A percentile compares a stretch with the other conserved stretches of the same genome.
Evolutionary conservation across 2,329 filamentous ascomycete species (phyloP).

Genomic region (Fusarium sp.): DNA sequence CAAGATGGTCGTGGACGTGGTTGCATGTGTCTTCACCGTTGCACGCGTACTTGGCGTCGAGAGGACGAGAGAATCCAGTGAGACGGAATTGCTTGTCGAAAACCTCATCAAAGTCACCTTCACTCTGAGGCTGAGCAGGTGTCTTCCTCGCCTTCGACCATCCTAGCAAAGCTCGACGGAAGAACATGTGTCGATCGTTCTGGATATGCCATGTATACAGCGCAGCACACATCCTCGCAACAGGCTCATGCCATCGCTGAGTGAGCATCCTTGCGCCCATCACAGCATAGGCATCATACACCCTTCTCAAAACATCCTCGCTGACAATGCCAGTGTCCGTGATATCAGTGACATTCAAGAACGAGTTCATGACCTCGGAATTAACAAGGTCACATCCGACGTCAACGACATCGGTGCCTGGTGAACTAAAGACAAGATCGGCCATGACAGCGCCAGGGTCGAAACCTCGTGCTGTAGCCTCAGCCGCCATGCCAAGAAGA

Average conservation of each 20-base stretch:
- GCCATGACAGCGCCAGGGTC: slow-evolving; percentile 37
- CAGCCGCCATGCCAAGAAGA: slow-evolving; percentile 38
- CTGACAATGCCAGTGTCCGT: slow-evolving; percentile 33
- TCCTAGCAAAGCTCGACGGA: slow-evolving; percentile 45
- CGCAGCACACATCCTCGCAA: slow-evolving; percentile 46
- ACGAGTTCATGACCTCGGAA: slow-evolving; percentile 41
- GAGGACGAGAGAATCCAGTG: slow-evolving; percentile 43
- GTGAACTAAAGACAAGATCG: slow-evolving; percentile 40
- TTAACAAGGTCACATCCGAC: slow-evolving; percentile 39
- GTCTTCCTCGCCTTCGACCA: slow-evolving; percentile 45
- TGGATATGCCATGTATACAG: slow-evolving; percentile 49
- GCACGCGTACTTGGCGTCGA: slow-evolving; percentile 19
- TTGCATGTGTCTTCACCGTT: slow-evolving; percentile 33
- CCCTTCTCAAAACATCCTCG: slow-evolving; percentile 28
- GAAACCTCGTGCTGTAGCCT: slow-evolving; percentile 34
- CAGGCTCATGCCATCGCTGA: slow-evolving; percentile 47
- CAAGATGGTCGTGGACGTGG: slow-evolving; percentile 21
- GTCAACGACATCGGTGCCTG: slow-evolving; percentile 40
- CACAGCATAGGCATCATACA: slow-evolving; percentile 37
- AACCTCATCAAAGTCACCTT: slow-evolving; percentile 46
- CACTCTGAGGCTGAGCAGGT: slow-evolving; percentile 37
- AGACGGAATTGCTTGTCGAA: slow-evolving; percentile 44
- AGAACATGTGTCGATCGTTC: slow-evolving; percentile 48
- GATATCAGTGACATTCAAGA: slow-evolving; percentile 36
- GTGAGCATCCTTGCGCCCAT: slow-evolving; percentile 45